Evolutionary conservation across 2,329 filamentous ascomycete genomes (phyloP).

Genomic region (Epichloe sylvatica): DNA sequence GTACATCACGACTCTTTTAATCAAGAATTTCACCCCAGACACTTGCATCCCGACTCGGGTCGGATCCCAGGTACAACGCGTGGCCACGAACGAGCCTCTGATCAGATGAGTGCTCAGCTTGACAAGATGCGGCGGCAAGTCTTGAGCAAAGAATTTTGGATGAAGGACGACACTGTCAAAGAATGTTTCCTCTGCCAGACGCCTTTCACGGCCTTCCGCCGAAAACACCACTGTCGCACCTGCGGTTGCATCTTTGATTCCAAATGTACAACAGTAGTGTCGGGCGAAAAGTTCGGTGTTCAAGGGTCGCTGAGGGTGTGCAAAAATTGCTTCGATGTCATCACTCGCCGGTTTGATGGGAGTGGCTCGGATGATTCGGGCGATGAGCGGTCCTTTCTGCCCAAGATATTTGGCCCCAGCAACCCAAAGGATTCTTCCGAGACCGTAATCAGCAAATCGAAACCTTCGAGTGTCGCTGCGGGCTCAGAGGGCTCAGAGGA

Average conservation of each 20-base stretch:
- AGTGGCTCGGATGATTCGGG: constrained; percentile 79
- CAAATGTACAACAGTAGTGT: constrained; percentile 85
- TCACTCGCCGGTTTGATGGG: constrained; percentile 78
- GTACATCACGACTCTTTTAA: constrained; percentile 44
- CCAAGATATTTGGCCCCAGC: constrained; percentile 45
- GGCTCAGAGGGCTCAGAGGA: constrained; percentile 30
- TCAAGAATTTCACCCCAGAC: constrained; percentile 30
- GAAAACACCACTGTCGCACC: constrained; percentile 90
- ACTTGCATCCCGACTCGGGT: constrained; percentile 30
- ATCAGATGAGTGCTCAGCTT: constrained; percentile 45
- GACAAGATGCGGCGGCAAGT: constrained; percentile 73
- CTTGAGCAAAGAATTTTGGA: constrained; percentile 93
- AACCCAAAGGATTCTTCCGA: constrained; percentile 6
- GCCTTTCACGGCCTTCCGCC: constrained; percentile 80
- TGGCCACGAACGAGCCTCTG: constrained; percentile 40
- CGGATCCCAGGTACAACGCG: constrained; percentile 43
- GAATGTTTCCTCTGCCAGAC: constrained; percentile 90
- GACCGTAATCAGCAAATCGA: constrained; percentile 4
- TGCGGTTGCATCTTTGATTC: constrained; percentile 99
- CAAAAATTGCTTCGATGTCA: constrained; percentile 81
- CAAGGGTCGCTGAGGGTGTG: constrained; percentile 75
- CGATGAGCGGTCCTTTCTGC: constrained; percentile 58
- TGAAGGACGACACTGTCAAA: constrained; percentile 96
- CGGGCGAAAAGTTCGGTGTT: constrained; percentile 77
- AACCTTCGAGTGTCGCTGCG: constrained; percentile 20